These are phyloP conservation scores for Parietaria judaica DNA, from an alignment of 306 rosid species.

Conservation along the genomic window DNA sequence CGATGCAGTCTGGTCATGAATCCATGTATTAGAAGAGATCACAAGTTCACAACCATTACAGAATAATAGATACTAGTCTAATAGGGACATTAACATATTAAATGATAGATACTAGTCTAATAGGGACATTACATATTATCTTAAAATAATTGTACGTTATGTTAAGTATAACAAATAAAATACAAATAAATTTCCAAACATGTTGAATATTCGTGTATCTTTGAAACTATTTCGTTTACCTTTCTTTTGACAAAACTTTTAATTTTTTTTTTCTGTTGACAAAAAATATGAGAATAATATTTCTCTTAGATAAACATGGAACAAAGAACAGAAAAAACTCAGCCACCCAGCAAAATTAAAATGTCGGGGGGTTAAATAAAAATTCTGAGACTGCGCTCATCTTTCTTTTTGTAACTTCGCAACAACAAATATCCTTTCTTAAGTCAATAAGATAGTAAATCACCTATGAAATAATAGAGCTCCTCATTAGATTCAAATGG, in stretches of 20 bases:
- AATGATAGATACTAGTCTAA: not conserved
- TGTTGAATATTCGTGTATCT: not conserved
- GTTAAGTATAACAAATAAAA: not conserved
- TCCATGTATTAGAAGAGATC: slow-evolving; percentile 11
- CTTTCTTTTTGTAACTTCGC: not conserved
- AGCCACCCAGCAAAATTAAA: too few relatives aligned
- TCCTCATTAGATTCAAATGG: too few relatives aligned
- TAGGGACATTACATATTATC: not conserved
- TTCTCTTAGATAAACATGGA: too few relatives aligned
- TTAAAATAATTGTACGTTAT: not conserved
- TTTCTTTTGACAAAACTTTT: not conserved
- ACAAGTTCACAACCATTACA: slow-evolving; percentile 5
- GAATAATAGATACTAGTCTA: not conserved
- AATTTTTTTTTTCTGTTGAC: too few relatives aligned
- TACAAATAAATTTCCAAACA: not conserved
- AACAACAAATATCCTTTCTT: not conserved
- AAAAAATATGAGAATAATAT: too few relatives aligned
- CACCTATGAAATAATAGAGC: too few relatives aligned
- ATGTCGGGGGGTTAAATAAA: too few relatives aligned
- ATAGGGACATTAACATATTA: not conserved
- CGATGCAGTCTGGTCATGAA: slow-evolving; percentile 54
- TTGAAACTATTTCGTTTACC: not conserved
- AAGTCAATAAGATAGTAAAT: not conserved
- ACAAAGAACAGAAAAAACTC: too few relatives aligned
- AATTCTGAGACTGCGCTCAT: not conserved